These are phyloP conservation scores for Wickerhamomyces subpelliculosus DNA, from an alignment of 805 yeast species.

Conservation along the genomic window DNA sequence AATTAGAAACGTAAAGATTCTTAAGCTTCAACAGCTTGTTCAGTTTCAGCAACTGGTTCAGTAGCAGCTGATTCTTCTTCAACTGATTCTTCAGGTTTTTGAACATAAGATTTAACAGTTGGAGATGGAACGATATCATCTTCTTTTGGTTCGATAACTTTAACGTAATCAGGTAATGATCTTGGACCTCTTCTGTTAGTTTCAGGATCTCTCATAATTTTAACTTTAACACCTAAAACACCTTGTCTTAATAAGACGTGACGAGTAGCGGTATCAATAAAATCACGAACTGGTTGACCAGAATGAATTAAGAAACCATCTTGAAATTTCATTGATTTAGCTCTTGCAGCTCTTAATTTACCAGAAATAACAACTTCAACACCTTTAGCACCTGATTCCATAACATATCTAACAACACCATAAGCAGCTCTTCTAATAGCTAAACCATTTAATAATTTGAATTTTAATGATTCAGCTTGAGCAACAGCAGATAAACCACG, in stretches of 20 bases:
- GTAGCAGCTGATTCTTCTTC: conserved; percentile 17
- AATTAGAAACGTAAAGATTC: conserved; percentile 1
- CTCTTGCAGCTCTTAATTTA: conserved; percentile 99
- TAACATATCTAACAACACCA: conserved; percentile 99
- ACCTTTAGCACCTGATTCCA: conserved; percentile 99
- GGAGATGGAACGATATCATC: conserved; percentile 79
- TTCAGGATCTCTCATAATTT: conserved; percentile 99
- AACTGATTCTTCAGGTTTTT: too few relatives aligned
- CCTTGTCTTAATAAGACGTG: conserved; percentile 99
- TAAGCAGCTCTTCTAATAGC: conserved; percentile 99
- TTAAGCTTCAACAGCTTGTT: conserved; percentile 14
- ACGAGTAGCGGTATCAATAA: conserved; percentile 98
- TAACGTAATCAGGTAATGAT: conserved; percentile 92
- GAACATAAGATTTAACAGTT: conserved; percentile 67
- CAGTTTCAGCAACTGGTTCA: conserved; percentile 6
- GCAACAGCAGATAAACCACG: conserved; percentile 99
- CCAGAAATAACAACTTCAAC: conserved; percentile 99
- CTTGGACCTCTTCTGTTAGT: conserved; percentile 77
- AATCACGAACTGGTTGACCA: conserved; percentile 99
- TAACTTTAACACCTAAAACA: conserved; percentile 98
- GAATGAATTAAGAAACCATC: conserved; percentile 99
- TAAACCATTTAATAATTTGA: conserved; percentile 97
- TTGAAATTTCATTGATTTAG: conserved; percentile 99
- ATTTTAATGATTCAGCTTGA: conserved; percentile 98
- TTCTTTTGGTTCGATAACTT: conserved; percentile 91